Evolutionary conservation across 352 stramenopile species (phyloP).

Genomic region (Saprolegnia parasitica): DNA sequence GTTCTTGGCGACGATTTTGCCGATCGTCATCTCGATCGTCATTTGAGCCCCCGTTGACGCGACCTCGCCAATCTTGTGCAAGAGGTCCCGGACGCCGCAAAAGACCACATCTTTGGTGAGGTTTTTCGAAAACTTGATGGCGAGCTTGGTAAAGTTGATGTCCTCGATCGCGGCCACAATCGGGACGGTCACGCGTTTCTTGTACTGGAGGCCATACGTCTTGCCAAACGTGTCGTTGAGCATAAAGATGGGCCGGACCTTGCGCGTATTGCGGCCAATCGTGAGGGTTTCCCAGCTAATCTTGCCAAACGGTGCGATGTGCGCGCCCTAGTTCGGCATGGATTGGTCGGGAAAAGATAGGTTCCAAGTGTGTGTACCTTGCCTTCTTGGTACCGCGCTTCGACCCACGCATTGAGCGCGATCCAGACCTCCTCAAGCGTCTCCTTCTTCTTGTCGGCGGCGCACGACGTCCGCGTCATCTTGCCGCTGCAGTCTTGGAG

Average conservation of each 20-base stretch:
- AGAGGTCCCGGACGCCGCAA: constrained; percentile 55
- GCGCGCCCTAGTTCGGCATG: constrained; percentile 51
- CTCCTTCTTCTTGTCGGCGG: constrained; percentile 58
- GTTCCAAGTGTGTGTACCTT: constrained; percentile 38
- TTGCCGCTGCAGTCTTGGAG: constrained; percentile 64
- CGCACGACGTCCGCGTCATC: constrained; percentile 49
- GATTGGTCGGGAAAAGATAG: not conserved
- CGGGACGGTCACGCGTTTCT: constrained; percentile 32
- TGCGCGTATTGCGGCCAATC: constrained; percentile 51
- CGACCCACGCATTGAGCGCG: constrained; percentile 73
- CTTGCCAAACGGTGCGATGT: constrained; percentile 70
- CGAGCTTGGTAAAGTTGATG: constrained; percentile 79
- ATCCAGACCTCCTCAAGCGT: constrained; percentile 67
- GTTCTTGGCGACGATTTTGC: constrained; percentile 71
- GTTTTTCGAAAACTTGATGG: constrained; percentile 71
- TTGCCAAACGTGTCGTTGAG: constrained; percentile 64
- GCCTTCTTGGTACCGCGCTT: constrained; percentile 56
- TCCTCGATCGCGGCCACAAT: constrained; percentile 59
- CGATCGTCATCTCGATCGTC: constrained; percentile 64
- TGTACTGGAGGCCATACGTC: constrained; percentile 57
- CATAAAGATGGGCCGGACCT: constrained; percentile 54
- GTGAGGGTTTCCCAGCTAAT: constrained; percentile 65
- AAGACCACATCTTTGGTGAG: constrained; percentile 75
- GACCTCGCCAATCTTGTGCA: constrained; percentile 69
- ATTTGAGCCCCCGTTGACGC: constrained; percentile 46